Conservation (phyloP, 768 basidiomycete genomes). For the Russula vinacea region DNA sequence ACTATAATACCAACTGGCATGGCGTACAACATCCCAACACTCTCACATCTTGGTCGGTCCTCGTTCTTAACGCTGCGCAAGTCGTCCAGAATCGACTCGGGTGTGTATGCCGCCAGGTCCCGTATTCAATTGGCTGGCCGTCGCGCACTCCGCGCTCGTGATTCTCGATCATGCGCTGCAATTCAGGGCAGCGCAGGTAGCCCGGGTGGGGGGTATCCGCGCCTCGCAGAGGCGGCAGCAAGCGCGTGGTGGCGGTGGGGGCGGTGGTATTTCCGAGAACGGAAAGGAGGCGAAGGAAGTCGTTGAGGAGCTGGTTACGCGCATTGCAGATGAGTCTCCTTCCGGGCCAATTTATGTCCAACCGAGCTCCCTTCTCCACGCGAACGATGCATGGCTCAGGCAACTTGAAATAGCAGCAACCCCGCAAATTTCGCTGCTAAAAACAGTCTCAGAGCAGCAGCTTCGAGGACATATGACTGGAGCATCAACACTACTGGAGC, state of each 20-base stretch:
- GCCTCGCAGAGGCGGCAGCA: neutral
- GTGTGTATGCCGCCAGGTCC: conserved; percentile 65
- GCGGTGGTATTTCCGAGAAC: neutral
- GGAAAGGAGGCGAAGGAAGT: neutral
- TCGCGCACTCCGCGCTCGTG: conserved; percentile 55
- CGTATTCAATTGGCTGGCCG: conserved; percentile 69
- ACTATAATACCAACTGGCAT: no score
- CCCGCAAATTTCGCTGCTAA: neutral
- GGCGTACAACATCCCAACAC: no score
- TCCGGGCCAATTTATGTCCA: neutral
- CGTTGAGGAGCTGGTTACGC: neutral
- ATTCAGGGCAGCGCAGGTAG: conserved; percentile 47
- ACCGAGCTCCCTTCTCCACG: conserved; percentile 15
- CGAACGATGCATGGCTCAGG: conserved; percentile 25
- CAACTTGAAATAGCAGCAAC: conserved; percentile 8
- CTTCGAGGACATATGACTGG: neutral
- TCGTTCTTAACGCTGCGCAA: no score
- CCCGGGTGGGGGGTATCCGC: conserved; percentile 29
- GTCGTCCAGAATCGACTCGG: no score
- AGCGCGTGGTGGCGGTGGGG: neutral
- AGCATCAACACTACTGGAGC: neutral
- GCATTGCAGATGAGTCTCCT: neutral
- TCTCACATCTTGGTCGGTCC: no score
- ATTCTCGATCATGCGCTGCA: conserved; percentile 62
- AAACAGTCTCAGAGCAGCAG: neutral